Evolutionary conservation across 768 basidiomycete species (phyloP).

Genomic region (Podaxis pistillaris): DNA sequence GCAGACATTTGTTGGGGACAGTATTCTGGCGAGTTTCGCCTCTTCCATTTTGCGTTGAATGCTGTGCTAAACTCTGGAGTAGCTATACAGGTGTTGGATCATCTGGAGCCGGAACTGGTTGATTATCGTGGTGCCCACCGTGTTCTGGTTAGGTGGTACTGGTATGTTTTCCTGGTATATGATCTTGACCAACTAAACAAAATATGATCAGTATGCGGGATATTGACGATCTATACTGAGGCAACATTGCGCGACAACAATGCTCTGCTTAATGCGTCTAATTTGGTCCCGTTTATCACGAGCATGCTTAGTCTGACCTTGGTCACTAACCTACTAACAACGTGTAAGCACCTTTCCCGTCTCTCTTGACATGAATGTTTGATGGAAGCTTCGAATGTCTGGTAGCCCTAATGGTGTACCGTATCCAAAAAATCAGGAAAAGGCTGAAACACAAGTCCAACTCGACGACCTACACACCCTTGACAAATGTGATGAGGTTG

Average conservation of each 20-base stretch:
- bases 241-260: slow-evolving; percentile 23
- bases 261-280: slow-evolving; percentile 26
- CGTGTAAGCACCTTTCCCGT: slow-evolving; percentile 25
- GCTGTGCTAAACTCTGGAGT: not conserved
- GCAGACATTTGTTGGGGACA: slow-evolving; percentile 44
- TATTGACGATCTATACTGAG: slow-evolving; percentile 32
- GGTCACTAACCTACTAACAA: slow-evolving; percentile 36
- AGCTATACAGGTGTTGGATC: slow-evolving; percentile 41
- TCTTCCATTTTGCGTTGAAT: not conserved
- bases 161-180: slow-evolving; percentile 18
- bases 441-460: slow-evolving; percentile 23
- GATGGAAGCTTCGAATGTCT: not conserved
- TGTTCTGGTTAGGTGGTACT: slow-evolving; percentile 36
- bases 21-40: slow-evolving; percentile 33
- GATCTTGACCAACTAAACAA: not conserved
- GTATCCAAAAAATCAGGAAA: slow-evolving; percentile 33
- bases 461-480: slow-evolving; percentile 22
- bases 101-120: slow-evolving; percentile 32
- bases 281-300: slow-evolving; percentile 36
- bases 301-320: slow-evolving; percentile 37
- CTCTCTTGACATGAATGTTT: not conserved
- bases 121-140: slow-evolving; percentile 26
- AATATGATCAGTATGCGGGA: slow-evolving; percentile 27
- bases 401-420: slow-evolving; percentile 36
- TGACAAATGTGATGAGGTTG: slow-evolving; percentile 29